Conservation (phyloP, 371 early-diverging fungal species). For the Mucor plumbeus region DNA sequence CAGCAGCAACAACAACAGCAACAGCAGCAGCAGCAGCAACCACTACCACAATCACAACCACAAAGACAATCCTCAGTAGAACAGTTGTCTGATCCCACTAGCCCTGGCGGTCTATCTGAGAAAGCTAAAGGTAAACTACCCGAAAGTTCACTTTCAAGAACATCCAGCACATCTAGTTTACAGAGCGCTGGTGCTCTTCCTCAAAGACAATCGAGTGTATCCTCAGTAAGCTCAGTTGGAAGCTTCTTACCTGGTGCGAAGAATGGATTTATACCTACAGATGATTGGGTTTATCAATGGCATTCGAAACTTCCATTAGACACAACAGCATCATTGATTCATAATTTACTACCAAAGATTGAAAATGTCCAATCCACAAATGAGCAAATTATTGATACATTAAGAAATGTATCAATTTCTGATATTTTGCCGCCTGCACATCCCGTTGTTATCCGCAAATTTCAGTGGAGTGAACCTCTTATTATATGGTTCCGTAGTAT, state of each 20-base stretch:
- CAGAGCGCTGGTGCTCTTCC: conserved; percentile 7
- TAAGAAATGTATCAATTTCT: not conserved
- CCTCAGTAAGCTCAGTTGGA: conserved; percentile 26
- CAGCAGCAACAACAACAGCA: conserved; percentile 6
- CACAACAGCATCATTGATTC: conserved; percentile 25
- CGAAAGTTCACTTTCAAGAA: conserved; percentile 25
- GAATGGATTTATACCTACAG: conserved; percentile 52
- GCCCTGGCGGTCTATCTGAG: conserved; percentile 33
- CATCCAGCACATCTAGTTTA: conserved; percentile 23
- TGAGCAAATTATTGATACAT: conserved; percentile 15
- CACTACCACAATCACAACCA: not conserved
- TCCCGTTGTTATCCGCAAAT: conserved; percentile 53
- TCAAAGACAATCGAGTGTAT: conserved; percentile 27
- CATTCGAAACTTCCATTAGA: conserved; percentile 37
- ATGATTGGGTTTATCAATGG: conserved; percentile 51
- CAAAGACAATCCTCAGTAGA: conserved; percentile 7
- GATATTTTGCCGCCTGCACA: conserved; percentile 22
- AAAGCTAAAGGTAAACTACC: conserved; percentile 51
- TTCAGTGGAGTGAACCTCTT: conserved; percentile 62
- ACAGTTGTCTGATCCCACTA: not conserved
- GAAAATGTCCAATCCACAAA: conserved; percentile 11
- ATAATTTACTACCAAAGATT: conserved; percentile 28
- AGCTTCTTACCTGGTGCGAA: conserved; percentile 44
- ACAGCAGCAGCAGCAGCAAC: conserved; percentile 1
- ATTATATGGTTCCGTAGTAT: conserved; percentile 72